Conservation (phyloP, 345 rosid genomes). For the Eucalyptus marginata region DNA sequence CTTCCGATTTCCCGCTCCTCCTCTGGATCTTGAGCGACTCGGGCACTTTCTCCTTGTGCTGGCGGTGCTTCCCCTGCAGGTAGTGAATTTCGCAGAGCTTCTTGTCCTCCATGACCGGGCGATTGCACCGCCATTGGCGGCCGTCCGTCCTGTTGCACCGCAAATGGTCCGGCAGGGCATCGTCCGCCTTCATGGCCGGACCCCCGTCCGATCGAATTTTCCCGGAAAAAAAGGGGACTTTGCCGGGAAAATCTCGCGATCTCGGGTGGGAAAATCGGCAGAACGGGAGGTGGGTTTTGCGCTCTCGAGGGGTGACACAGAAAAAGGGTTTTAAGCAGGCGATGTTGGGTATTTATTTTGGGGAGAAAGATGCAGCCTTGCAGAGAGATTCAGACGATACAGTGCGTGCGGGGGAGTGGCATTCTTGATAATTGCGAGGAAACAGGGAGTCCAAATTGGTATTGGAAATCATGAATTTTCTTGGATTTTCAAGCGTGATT, state of each 20-base stretch:
- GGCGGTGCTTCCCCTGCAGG: slow-evolving; percentile 52
- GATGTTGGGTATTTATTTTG: neutral
- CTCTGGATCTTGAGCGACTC: slow-evolving; percentile 54
- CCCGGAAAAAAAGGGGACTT: neutral
- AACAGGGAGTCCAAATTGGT: slow-evolving; percentile 24
- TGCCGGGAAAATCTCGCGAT: neutral
- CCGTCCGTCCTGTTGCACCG: slow-evolving; percentile 94
- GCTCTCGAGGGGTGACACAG: neutral
- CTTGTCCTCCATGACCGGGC: slow-evolving; percentile 62
- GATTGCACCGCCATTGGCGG: slow-evolving; percentile 81
- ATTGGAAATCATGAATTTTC: neutral
- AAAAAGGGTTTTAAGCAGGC: neutral
- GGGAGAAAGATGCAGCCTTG: neutral
- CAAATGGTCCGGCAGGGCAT: slow-evolving; percentile 54
- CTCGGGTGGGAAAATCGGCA: neutral
- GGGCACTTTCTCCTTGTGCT: slow-evolving; percentile 45
- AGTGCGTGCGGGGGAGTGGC: neutral
- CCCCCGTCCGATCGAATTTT: neutral
- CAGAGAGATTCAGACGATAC: neutral
- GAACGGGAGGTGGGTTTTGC: neutral
- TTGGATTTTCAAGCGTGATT: neutral
- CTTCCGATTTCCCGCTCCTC: slow-evolving; percentile 6
- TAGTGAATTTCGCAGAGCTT: slow-evolving; percentile 81
- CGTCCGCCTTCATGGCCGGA: slow-evolving; percentile 17
- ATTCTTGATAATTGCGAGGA: slow-evolving; percentile 13